Base-by-base conservation (phyloP, 169 alveolate species). In the Eimeria praecox region DNA sequence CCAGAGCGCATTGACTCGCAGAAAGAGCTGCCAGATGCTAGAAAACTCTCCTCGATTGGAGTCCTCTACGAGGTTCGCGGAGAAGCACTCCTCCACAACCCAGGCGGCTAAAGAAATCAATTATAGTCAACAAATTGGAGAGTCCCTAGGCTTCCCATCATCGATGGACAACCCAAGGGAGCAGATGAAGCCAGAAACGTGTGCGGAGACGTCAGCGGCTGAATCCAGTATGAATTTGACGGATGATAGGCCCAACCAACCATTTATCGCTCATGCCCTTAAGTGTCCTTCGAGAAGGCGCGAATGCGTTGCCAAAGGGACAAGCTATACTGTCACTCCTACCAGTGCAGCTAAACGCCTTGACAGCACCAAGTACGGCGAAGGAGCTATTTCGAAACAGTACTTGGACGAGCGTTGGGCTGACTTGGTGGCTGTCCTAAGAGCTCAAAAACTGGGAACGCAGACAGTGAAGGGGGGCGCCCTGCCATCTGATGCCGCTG, bases 351-450 rank as follows among this genome's bases (percentile, higher is more conserved):
- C 40, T 24, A 42, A 77, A 77, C 88, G 88, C 62, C 20, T n/a
- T 77, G 88, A 77, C 10, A 44, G 62, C 88, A 77, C 30, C 88
- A 77, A 77, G 64, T 77, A n/a, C n/a, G 62, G 88, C 64, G 88
- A 77, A 2, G 64, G 62, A 6, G 40, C 40, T 20, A 44, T 46
- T 77, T 77, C 88, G 22, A 77, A 46, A 6, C 88, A 77, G 88
- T 62, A 24, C 82, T 71, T 86, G 44, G 93, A 86, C 40, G 82
- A 86, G n/a, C 77, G 93, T 10, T 86, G 93, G 93, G 93, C 77
- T 18, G 93, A 86, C 27, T 46, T 54, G 59, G 82, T 86, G 56
- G 62, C 77, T 1, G 82, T 62, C 30, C 62, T 86, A 9, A 59
- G 80, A 86, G 80, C 69, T 8, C 93, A 86, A 38, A 86, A 62